Conservation (phyloP, 2,329 filamentous ascomycete species). For the Emergomyces pasteurianus region DNA sequence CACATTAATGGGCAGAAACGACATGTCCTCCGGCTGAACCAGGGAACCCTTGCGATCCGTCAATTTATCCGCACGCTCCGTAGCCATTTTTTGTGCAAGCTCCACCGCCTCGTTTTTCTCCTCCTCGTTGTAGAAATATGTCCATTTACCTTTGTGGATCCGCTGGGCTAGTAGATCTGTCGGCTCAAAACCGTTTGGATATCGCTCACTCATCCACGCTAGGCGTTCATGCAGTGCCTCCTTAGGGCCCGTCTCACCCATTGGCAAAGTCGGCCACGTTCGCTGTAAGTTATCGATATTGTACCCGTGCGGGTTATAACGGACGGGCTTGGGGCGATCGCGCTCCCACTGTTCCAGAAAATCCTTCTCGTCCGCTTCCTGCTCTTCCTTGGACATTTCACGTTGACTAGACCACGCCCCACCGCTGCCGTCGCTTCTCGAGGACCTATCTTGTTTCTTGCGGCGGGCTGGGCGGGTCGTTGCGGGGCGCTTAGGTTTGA, state of each 20-base stretch:
- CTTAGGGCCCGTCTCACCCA: slow-evolving; percentile 15
- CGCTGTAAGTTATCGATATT: slow-evolving; percentile 21
- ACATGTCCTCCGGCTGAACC: slow-evolving; percentile 22
- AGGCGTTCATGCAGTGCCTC: slow-evolving; percentile 25
- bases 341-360: slow-evolving; percentile 22
- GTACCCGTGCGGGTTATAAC: slow-evolving; percentile 25
- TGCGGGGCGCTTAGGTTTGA: neutral
- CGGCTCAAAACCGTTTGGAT: slow-evolving; percentile 23
- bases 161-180: slow-evolving; percentile 26
- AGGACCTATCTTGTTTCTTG: slow-evolving; percentile 7
- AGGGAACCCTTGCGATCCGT: slow-evolving; percentile 27
- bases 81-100: slow-evolving; percentile 24
- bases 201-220: slow-evolving; percentile 23
- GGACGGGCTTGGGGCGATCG: slow-evolving; percentile 20
- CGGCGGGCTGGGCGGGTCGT: neutral
- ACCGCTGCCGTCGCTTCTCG: slow-evolving; percentile 4
- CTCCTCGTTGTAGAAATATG: slow-evolving; percentile 25
- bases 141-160: slow-evolving; percentile 26
- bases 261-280: slow-evolving; percentile 30
- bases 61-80: slow-evolving; percentile 21
- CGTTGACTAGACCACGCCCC: neutral
- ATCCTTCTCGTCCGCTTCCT: slow-evolving; percentile 17
- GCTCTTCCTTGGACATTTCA: slow-evolving; percentile 1
- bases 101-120: slow-evolving; percentile 26
- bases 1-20: slow-evolving; percentile 17